These are phyloP conservation scores for Rhizopus sp. DNA, from an alignment of 371 early-diverging fungal species.

Conservation along the genomic window DNA sequence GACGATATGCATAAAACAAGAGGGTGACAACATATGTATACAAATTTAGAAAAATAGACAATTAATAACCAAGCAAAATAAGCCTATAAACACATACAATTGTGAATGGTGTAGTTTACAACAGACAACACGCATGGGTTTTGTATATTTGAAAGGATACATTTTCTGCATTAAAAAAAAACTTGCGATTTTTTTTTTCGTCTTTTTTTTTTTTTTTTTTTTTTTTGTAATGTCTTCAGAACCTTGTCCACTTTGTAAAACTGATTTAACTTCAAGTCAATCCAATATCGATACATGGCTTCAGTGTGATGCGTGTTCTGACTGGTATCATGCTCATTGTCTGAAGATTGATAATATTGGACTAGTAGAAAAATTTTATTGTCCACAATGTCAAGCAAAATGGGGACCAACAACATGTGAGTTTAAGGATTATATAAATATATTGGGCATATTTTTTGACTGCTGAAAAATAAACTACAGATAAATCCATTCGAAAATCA, in stretches of 20 bases:
- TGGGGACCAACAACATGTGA: constrained; percentile 70
- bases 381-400: constrained; percentile 51
- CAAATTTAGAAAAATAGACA: no score
- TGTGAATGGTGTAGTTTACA: no score
- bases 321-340: constrained; percentile 72
- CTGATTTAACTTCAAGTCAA: neutral
- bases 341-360: constrained; percentile 64
- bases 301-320: constrained; percentile 69
- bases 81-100: no score
- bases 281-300: constrained; percentile 50
- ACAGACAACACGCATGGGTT: no score
- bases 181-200: constrained; percentile 6
- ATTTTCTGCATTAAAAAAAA: neutral
- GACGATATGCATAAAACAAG: no score
- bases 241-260: constrained; percentile 15
- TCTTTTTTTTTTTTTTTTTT: constrained; percentile 5
- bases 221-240: constrained; percentile 17
- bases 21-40: no score
- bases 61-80: no score
- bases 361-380: constrained; percentile 66
- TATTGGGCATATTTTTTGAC: neutral
- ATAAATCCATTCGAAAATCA: constrained; percentile 56
- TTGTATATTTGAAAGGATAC: neutral
- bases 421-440: constrained; percentile 7
- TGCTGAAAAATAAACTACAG: constrained; percentile 21